These are phyloP conservation scores for Rhizopus arrhizus DNA, from an alignment of 371 early-diverging fungal species.

Conservation along the genomic window DNA sequence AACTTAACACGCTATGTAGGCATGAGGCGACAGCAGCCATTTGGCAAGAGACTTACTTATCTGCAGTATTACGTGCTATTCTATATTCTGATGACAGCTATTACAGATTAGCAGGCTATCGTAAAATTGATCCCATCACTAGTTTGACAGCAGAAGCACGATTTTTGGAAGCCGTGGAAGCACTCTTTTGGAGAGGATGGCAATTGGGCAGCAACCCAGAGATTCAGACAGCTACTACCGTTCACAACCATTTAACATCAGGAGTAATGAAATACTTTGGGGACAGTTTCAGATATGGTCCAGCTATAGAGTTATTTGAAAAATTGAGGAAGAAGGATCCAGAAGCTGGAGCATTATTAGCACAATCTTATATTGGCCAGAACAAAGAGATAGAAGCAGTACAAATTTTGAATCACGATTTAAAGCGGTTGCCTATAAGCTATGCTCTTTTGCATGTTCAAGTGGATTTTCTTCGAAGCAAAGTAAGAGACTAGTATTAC, in stretches of 20 bases:
- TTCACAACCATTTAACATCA: constrained; percentile 82
- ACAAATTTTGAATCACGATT: constrained; percentile 78
- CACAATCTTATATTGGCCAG: constrained; percentile 73
- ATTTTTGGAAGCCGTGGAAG: constrained; percentile 82
- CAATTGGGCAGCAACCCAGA: constrained; percentile 90
- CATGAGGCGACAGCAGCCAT: constrained; percentile 77
- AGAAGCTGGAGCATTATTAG: constrained; percentile 86
- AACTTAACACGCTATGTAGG: constrained; percentile 24
- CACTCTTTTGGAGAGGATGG: constrained; percentile 87
- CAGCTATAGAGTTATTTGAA: constrained; percentile 81
- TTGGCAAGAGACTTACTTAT: constrained; percentile 91
- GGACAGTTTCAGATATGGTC: constrained; percentile 76
- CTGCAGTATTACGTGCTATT: constrained; percentile 86
- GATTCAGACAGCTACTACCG: constrained; percentile 86
- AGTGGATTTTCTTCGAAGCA: constrained; percentile 79
- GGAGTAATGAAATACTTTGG: constrained; percentile 87
- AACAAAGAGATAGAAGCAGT: constrained; percentile 93
- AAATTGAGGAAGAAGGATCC: constrained; percentile 80
- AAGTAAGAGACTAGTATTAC: constrained; percentile 53
- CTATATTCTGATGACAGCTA: constrained; percentile 85
- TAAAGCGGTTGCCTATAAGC: constrained; percentile 78
- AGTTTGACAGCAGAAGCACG: constrained; percentile 71
- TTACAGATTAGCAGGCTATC: constrained; percentile 72
- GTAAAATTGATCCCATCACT: constrained; percentile 82
- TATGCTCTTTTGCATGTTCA: constrained; percentile 86